phyloP scores from a whole-genome alignment of 805 yeast genomes.

The Wickerhamomyces alni region DNA sequence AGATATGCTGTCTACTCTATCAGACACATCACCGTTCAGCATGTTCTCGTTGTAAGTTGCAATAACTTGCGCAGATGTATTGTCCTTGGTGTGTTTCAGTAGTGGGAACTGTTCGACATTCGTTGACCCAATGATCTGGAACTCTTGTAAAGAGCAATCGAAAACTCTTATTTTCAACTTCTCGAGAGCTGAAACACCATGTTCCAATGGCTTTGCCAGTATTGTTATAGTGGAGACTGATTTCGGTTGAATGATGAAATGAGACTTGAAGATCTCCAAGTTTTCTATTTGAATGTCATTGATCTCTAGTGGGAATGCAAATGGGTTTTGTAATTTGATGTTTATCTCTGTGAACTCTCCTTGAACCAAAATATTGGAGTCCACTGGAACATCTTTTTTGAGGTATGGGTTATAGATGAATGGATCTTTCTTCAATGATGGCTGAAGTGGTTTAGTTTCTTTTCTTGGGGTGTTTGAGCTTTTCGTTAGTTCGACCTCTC shows the following conservation, averaged over 20 bases:
- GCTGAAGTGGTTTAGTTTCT: slow-evolving; percentile 7
- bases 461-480: slow-evolving; percentile 20
- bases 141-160: slow-evolving; percentile 42
- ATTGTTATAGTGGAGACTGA: slow-evolving; percentile 34
- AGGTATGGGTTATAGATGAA: slow-evolving; percentile 55
- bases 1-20: slow-evolving; percentile 18
- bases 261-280: slow-evolving; percentile 23
- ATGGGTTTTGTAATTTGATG: slow-evolving; percentile 71
- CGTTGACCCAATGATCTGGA: slow-evolving; percentile 33
- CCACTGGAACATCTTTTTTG: slow-evolving; percentile 13
- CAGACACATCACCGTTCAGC: slow-evolving; percentile 7
- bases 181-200: slow-evolving; percentile 42
- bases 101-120: slow-evolving; percentile 19
- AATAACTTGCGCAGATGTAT: background rate
- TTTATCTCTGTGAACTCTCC: slow-evolving; percentile 59
- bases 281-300: slow-evolving; percentile 37
- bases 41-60: slow-evolving; percentile 11
- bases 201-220: slow-evolving; percentile 39
- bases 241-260: slow-evolving; percentile 32
- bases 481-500: slow-evolving; percentile 38
- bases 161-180: slow-evolving; percentile 48
- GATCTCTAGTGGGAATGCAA: slow-evolving; percentile 63
- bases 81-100: slow-evolving; percentile 14
- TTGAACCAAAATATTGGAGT: slow-evolving; percentile 37
- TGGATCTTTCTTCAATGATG: slow-evolving; percentile 26